Evolutionary conservation across 768 basidiomycete genomes (phyloP), one percentile per base, ranked within the genome.

Genomic region (Tylopilus rubrobrunneus): DNA sequence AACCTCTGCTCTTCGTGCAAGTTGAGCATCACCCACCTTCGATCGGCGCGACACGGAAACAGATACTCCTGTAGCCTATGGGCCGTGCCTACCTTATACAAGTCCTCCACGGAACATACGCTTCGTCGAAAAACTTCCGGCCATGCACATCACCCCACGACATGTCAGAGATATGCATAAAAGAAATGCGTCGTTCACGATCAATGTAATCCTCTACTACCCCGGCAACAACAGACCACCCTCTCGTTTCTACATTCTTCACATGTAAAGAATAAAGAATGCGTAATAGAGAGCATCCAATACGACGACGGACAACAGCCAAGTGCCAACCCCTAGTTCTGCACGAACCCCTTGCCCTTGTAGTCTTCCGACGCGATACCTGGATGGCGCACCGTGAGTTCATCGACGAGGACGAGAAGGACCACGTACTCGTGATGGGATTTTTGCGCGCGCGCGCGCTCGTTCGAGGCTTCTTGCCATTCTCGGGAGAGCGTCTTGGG

Each of bases 381-480:
- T 53, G 4, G 34, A 37, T 15, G 31, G 10, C 31, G 7, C 31
- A 7, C 7, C 10, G 7, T 7, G 31, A 7, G 31, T 31, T 31
- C 5, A 11, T 31, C 31, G 31, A 31, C 7, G 31, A 7, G 31
- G 8, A 7, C 31, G 29, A 6, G 7, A 8, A 11, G 4, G 31
- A 3, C 7, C 2, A 37, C 84, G 45, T 51, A 94, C 94, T 90
- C 56, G 87, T 78, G 71, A 95, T 89, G 56, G 95, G 95, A 76
- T 97, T 94, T 94, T 77, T 87, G 81, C 74, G 89, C 87, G 68
- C 73, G 72, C 47, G 87, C 89, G 63, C 85, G 86, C 70, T 89
- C 84, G 79, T 89, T 97, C 53, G 83, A 68, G 14, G 92, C 92
- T 74, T 95, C 92, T 74, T 98, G 84, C 92, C 92, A 97, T 77